Percentiles rank a stretch among this genome's conserved stretches.
These are phyloP conservation scores for Aspergillus carbonarius DNA, from an alignment of 2,329 filamentous ascomycete genomes.

Conservation along the genomic window DNA sequence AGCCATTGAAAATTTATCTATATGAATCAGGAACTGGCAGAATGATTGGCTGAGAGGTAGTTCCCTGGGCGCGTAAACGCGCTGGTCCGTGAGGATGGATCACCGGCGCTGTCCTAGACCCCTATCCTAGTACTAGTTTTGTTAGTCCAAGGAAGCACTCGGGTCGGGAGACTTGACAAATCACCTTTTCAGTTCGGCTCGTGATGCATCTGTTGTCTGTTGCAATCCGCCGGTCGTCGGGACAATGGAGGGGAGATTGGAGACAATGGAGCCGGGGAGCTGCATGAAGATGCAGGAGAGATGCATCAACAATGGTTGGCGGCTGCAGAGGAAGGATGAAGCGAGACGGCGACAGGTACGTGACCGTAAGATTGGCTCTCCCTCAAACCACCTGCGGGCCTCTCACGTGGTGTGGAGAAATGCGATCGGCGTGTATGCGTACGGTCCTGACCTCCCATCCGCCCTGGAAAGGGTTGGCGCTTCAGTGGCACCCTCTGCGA, in stretches of 20 bases:
- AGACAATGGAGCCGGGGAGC: neutral
- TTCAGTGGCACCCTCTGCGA: neutral
- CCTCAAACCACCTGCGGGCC: slow-evolving; percentile 2
- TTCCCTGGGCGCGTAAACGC: neutral
- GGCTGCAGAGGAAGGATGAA: neutral
- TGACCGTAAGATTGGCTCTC: neutral
- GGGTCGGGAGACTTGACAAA: neutral
- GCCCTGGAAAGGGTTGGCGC: neutral
- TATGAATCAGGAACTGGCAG: neutral
- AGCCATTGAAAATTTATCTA: neutral
- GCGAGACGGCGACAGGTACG: neutral
- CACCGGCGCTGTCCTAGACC: slow-evolving; percentile 12
- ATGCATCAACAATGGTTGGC: slow-evolving; percentile 4
- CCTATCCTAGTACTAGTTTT: neutral
- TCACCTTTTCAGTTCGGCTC: neutral
- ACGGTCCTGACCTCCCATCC: neutral
- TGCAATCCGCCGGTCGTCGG: neutral
- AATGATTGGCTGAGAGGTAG: neutral
- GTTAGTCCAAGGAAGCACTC: neutral
- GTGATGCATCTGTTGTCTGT: neutral
- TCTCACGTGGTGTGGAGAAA: slow-evolving; percentile 5
- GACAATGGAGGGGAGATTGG: neutral
- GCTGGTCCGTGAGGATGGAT: slow-evolving; percentile 11
- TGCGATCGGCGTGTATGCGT: slow-evolving; percentile 5
- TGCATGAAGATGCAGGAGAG: neutral